Base-by-base conservation (phyloP, 192 early-diverging fungal genomes). In the Coemansia sp. region DNA sequence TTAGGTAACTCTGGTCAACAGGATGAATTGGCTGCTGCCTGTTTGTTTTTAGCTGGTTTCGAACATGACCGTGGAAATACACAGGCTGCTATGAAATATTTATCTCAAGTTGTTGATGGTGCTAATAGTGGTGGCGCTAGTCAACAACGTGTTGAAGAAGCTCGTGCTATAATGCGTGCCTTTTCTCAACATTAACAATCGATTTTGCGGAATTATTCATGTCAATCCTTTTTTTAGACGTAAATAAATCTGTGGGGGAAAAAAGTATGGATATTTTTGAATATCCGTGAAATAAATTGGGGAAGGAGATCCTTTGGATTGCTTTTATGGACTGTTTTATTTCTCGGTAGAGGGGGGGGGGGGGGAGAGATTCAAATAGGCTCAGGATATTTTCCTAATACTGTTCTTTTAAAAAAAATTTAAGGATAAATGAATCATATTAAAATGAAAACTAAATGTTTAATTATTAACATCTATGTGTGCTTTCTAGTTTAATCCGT, bases 1-100 rank as follows among this genome's bases (percentile, higher is more conserved):
- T 10, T 56, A 23, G 51, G 27, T 32, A 33, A 19, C 22, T 36
- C 36, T 4, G 69, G 66, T 21, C 71, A 71, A 31, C 70, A 67
- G 55, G 81, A 83, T 59, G 81, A 78, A 58, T 56, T 78, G 46
- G 71, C 72, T 1, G 67, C 65, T 3, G 81, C 81, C 1, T 83
- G 80, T 21, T 22, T 83, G 36, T 83, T 68, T 52, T 19, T 83
- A 63, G 80, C 80, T 0, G 30, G 61, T 14, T 77, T 68, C 57
- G 80, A 83, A 66, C 56, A 71, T 7, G 75, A 71, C 24, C 80
- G 75, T 4, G 64, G 68, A 23, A 70, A 77, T 42, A 24, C 62
- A 7, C 46, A 55, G 10, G 68, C 33, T 10, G 80, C 80, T 4
- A 59, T 32, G 36, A 61, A 55, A 50, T 83, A 83, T 24, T 63